These are phyloP conservation scores for Fraxinus dipetala DNA, from an alignment of 305 asterid species.

Conservation along the genomic window DNA sequence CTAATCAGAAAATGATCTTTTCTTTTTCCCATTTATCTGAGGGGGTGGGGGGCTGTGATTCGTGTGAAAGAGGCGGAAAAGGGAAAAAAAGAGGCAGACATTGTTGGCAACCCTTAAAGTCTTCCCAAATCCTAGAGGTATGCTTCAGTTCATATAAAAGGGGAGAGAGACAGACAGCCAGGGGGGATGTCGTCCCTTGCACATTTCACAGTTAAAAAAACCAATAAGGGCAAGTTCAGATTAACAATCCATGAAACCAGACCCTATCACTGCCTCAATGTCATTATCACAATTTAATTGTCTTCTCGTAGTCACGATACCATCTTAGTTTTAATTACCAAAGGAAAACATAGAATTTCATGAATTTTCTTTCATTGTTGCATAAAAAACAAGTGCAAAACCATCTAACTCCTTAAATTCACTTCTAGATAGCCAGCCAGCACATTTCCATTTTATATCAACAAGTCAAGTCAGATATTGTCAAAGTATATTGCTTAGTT, in stretches of 20 bases:
- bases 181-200: background rate
- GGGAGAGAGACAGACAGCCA: background rate
- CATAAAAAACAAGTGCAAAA: background rate
- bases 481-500: background rate
- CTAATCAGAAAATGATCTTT: background rate
- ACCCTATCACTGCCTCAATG: background rate
- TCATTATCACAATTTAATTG: background rate
- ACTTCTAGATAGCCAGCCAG: background rate
- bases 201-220: background rate
- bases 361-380: constrained; percentile 7
- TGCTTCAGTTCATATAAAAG: background rate
- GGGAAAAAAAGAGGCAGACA: background rate
- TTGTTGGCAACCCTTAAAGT: background rate
- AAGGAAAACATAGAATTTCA: background rate
- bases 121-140: background rate
- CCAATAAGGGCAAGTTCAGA: background rate
- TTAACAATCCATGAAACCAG: background rate
- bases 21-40: background rate
- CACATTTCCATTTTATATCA: background rate
- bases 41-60: background rate
- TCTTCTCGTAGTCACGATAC: background rate
- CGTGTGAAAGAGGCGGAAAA: background rate
- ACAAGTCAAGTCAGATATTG: background rate
- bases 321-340: background rate
- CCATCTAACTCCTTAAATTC: constrained; percentile 16